These are phyloP conservation scores for Colletotrichum costaricense DNA, from an alignment of 2,329 filamentous ascomycete genomes.

Conservation along the genomic window DNA sequence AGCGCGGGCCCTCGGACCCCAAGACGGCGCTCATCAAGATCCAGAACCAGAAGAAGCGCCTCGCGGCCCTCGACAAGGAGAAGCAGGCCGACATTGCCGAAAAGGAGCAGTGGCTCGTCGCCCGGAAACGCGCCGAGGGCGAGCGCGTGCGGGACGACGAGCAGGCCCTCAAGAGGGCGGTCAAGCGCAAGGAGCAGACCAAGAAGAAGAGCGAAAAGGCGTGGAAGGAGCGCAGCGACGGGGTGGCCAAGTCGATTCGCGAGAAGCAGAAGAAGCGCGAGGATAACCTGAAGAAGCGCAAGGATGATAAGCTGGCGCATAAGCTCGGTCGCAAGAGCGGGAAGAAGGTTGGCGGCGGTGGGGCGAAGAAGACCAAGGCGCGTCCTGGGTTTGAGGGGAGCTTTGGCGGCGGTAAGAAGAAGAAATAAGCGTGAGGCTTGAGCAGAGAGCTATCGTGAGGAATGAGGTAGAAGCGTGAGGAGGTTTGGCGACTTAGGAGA, in stretches of 20 bases:
- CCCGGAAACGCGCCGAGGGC: constrained; percentile 88
- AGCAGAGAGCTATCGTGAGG: not conserved
- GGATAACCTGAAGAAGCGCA: constrained; percentile 79
- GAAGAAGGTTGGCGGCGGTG: constrained; percentile 54
- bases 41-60: constrained; percentile 85
- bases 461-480: not conserved
- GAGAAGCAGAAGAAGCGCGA: constrained; percentile 86
- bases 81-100: constrained; percentile 90
- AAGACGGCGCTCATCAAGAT: constrained; percentile 87
- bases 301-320: constrained; percentile 76
- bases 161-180: constrained; percentile 87
- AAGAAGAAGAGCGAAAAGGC: constrained; percentile 95
- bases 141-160: constrained; percentile 91
- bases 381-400: constrained; percentile 77
- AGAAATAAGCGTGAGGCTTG: constrained; percentile 31
- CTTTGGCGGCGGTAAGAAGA: constrained; percentile 69
- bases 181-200: constrained; percentile 89
- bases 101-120: constrained; percentile 94
- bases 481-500: not conserved
- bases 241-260: constrained; percentile 80
- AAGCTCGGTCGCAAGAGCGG: constrained; percentile 66
- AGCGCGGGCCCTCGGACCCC: constrained; percentile 85
- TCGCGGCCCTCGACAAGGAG: constrained; percentile 79
- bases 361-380: constrained; percentile 55
- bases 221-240: constrained; percentile 80